phyloP scores from a whole-genome alignment of 116 monocot species.

The Thalassia testudinum region DNA sequence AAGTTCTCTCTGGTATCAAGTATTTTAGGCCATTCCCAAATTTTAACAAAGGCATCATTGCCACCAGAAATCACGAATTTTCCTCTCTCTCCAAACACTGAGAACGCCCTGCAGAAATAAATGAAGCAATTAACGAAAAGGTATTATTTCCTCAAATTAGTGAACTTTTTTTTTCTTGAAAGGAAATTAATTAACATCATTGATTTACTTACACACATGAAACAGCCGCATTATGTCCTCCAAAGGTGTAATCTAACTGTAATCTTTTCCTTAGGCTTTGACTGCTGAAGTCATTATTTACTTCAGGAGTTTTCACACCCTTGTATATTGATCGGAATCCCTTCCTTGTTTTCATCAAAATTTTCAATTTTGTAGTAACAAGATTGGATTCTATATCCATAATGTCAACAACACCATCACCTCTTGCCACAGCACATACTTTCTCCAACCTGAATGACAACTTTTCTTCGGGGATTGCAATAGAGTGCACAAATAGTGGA shows the following conservation, averaged over 20 bases:
- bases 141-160: not conserved
- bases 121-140: not conserved
- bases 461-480: slow-evolving; percentile 55
- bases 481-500: slow-evolving; percentile 73
- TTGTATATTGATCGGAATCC: slow-evolving; percentile 19
- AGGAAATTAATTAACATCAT: not conserved
- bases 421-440: slow-evolving; percentile 71
- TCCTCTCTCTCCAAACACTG: slow-evolving; percentile 71
- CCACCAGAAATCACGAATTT: slow-evolving; percentile 72
- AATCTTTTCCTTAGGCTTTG: slow-evolving; percentile 19
- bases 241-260: slow-evolving; percentile 44
- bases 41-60: slow-evolving; percentile 60
- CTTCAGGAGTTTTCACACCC: slow-evolving; percentile 5
- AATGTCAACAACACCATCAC: slow-evolving; percentile 77
- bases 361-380: slow-evolving; percentile 12
- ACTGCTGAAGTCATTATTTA: slow-evolving; percentile 1
- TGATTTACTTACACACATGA: slow-evolving; percentile 63
- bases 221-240: slow-evolving; percentile 76
- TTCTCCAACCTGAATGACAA: slow-evolving; percentile 19
- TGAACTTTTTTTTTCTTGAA: not conserved
- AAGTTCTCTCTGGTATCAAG: slow-evolving; percentile 18
- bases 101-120: slow-evolving; percentile 34
- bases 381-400: slow-evolving; percentile 56
- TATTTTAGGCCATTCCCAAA: slow-evolving; percentile 64
- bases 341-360: slow-evolving; percentile 3